A percentile compares a stretch with the other conserved stretches of the same genome.
These are phyloP conservation scores for Antitrichia curtipendula DNA, from an alignment of 225 moss, liverwort and hornwort genomes.

Conservation along the genomic window DNA sequence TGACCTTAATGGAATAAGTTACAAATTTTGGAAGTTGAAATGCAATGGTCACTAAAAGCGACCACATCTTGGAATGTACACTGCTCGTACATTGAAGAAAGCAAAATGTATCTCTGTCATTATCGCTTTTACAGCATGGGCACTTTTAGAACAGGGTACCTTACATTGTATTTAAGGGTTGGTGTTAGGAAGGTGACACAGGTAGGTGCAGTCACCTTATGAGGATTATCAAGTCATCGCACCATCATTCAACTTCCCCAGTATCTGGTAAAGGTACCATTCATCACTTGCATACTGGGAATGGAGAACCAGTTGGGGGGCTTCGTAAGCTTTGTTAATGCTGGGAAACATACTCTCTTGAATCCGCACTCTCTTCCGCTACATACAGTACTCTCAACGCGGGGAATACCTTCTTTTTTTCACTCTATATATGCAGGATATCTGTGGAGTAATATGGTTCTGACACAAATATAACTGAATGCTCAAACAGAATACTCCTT, in stretches of 20 bases:
- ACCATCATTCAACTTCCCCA: too few relatives aligned
- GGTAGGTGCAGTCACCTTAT: background rate
- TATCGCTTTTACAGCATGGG: too few relatives aligned
- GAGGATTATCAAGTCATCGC: background rate
- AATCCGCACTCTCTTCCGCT: background rate
- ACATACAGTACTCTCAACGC: background rate
- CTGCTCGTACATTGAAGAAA: too few relatives aligned
- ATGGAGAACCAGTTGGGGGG: background rate
- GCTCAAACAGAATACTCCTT: background rate
- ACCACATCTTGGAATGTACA: too few relatives aligned
- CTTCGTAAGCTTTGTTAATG: background rate
- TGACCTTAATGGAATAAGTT: too few relatives aligned
- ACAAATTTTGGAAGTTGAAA: too few relatives aligned
- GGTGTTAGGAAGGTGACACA: too few relatives aligned
- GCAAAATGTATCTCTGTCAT: too few relatives aligned
- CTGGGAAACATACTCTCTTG: background rate
- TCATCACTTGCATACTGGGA: background rate
- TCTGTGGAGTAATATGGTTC: background rate
- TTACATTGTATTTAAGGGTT: background rate
- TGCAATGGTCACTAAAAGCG: too few relatives aligned
- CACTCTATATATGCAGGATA: too few relatives aligned
- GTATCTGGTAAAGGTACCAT: background rate
- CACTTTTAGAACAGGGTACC: too few relatives aligned
- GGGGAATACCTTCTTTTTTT: too few relatives aligned
- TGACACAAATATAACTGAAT: background rate